Evolutionary conservation across 2,329 filamentous ascomycete genomes (phyloP), one percentile per base, ranked within the genome.

Genomic region (Cladosporium oxysporum): DNA sequence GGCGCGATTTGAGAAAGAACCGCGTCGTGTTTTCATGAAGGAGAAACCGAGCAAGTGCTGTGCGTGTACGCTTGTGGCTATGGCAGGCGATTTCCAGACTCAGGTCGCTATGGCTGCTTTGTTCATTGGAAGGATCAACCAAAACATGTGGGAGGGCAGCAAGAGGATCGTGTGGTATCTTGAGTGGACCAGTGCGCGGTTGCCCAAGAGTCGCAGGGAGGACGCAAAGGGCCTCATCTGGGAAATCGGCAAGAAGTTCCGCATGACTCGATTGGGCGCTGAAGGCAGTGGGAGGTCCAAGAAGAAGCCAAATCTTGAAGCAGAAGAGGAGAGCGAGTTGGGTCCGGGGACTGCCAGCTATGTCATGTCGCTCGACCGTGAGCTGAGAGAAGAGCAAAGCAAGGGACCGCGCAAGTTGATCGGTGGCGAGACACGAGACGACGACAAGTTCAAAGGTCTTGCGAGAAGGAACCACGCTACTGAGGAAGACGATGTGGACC

Each of bases 71-170:
- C 55, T 73, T 18, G 28, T 52, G 8, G 26, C n/a, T 31, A 37
- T 59, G 33, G 68, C 64, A 11, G 50, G 62, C 0, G 69, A 71
- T 58, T 37, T 69, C 1, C 58, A 66, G 4, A 66, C 61, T 12
- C 57, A 71, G 11, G 66, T 69, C 6, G 69, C 69, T 0, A 53
- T 73, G 11, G 72, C 71, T 1, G 71, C 65, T 12, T 35, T 72
- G 35, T 67, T 69, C n/a, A 66, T 74, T n/a, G 71, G 71, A 2
- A 57, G 68, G 4, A 65, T 74, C 33, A 55, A 64, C 37, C 64
- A 69, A 29, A 66, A 65, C 37, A 62, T 71, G 50, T 74, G 72
- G 72, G 66, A 66, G 62, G 65, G 62, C 49, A 73, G 71, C 58
- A 72, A 71, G 55, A 63, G 73, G n/a, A 66, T 73, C 4, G 23